Evolutionary conservation across 352 stramenopile species (phyloP).

Genomic region (Halophytophthora polymorphica): DNA sequence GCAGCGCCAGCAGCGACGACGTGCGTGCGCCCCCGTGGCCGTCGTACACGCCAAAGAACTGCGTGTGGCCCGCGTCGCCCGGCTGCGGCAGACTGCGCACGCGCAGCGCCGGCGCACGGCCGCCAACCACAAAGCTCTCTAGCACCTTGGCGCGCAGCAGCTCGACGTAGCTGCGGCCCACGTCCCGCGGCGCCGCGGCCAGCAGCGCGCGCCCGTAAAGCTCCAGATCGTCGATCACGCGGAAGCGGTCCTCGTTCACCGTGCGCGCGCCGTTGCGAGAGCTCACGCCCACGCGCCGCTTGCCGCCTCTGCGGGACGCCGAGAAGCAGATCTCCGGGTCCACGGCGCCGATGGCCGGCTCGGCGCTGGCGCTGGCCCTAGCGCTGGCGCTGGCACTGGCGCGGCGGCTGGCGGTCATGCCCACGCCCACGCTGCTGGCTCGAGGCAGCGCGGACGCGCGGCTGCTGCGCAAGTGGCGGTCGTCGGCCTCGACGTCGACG

Average conservation of each 20-base stretch:
- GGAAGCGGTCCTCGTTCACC: constrained; percentile 71
- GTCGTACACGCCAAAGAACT: constrained; percentile 78
- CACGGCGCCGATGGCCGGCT: constrained; percentile 26
- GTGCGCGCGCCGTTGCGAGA: constrained; percentile 43
- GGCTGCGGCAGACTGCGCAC: constrained; percentile 37
- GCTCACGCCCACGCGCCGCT: constrained; percentile 27
- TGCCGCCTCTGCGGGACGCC: constrained; percentile 12
- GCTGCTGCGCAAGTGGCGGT: too few species aligned
- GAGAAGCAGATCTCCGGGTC: constrained; percentile 58
- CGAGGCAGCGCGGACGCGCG: neutral
- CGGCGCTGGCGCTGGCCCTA: neutral
- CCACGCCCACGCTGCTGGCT: too few species aligned
- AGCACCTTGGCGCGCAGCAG: constrained; percentile 33
- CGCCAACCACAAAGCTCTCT: constrained; percentile 43
- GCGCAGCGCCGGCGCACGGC: constrained; percentile 33
- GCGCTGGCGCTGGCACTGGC: constrained; percentile 2
- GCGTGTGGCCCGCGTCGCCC: constrained; percentile 28
- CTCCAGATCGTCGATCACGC: constrained; percentile 68
- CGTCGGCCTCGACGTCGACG: too few species aligned
- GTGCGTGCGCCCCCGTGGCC: constrained; percentile 62
- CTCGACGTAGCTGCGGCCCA: constrained; percentile 24
- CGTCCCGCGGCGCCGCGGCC: constrained; percentile 26
- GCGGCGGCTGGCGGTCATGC: neutral
- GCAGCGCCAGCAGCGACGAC: constrained; percentile 57
- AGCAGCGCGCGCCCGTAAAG: constrained; percentile 49